Evolutionary conservation across 208 protist species (phyloP).

Genomic region (Herpetomonas tarakana): DNA sequence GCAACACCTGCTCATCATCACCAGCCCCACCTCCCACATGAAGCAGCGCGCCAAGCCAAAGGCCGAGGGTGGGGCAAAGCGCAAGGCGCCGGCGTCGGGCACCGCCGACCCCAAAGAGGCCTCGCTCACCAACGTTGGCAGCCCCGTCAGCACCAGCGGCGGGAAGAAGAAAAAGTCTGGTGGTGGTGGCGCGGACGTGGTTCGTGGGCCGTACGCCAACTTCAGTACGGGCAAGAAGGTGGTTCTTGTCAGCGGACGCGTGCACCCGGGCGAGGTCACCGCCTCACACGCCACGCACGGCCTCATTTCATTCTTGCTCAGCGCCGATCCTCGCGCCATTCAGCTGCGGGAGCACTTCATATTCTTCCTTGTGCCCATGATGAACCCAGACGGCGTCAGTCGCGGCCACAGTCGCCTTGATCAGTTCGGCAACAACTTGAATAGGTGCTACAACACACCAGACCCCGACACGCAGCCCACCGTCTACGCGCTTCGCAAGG

Average conservation of each 20-base stretch:
- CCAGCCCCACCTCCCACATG: conserved; percentile 29
- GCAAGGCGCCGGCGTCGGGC: background rate
- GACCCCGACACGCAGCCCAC: conserved; percentile 71
- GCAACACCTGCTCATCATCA: conserved; percentile 80
- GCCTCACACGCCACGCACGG: conserved; percentile 90
- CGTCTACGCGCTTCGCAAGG: conserved; percentile 69
- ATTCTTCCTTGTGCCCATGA: conserved; percentile 92
- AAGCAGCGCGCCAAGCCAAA: conserved; percentile 10
- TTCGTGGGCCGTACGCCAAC: conserved; percentile 62
- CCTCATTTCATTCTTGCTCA: conserved; percentile 74
- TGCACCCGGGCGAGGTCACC: conserved; percentile 93
- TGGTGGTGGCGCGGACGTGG: background rate
- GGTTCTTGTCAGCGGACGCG: conserved; percentile 82
- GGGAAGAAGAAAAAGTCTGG: background rate
- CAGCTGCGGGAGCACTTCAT: conserved; percentile 87
- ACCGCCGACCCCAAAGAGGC: background rate
- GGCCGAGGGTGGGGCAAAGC: background rate
- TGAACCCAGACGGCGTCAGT: conserved; percentile 94
- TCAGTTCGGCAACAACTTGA: conserved; percentile 91
- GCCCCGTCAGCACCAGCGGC: background rate
- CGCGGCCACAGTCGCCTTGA: conserved; percentile 93
- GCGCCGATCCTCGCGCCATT: conserved; percentile 45
- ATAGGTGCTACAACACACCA: conserved; percentile 91
- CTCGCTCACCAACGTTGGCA: background rate
- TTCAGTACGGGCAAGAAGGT: conserved; percentile 86